phyloP scores from a whole-genome alignment of 257 asterid species.

The Cinchona pubescens region DNA sequence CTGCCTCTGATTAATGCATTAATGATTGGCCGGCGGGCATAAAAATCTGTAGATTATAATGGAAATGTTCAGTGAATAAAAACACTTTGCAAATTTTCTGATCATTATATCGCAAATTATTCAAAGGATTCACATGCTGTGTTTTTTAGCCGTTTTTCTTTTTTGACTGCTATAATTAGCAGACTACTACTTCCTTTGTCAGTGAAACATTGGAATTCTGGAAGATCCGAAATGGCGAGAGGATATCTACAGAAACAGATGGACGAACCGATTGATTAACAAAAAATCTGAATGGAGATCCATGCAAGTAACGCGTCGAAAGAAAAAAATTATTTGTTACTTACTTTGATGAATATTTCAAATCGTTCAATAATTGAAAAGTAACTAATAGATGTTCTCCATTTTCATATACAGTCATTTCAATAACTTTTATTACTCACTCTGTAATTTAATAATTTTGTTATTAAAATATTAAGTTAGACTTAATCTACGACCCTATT shows the following conservation, averaged over 20 bases:
- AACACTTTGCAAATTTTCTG: neutral
- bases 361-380: too few relatives aligned
- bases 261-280: neutral
- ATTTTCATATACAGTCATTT: too few relatives aligned
- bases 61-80: neutral
- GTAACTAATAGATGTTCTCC: too few relatives aligned
- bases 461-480: too few relatives aligned
- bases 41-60: neutral
- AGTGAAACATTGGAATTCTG: neutral
- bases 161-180: neutral
- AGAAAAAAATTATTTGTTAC: too few relatives aligned
- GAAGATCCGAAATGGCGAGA: neutral
- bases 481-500: too few relatives aligned
- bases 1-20: neutral
- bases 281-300: neutral
- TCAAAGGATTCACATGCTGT: constrained; percentile 18
- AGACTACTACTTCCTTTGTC: constrained; percentile 7
- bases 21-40: neutral
- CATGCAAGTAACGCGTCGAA: too few relatives aligned
- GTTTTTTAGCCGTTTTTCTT: neutral
- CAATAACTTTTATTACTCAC: too few relatives aligned
- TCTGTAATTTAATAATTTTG: too few relatives aligned
- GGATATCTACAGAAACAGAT: neutral
- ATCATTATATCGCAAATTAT: neutral
- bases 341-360: too few relatives aligned